Evolutionary conservation across 306 rosid genomes (phyloP).

Genomic region (Hippophae gyantsensis): DNA sequence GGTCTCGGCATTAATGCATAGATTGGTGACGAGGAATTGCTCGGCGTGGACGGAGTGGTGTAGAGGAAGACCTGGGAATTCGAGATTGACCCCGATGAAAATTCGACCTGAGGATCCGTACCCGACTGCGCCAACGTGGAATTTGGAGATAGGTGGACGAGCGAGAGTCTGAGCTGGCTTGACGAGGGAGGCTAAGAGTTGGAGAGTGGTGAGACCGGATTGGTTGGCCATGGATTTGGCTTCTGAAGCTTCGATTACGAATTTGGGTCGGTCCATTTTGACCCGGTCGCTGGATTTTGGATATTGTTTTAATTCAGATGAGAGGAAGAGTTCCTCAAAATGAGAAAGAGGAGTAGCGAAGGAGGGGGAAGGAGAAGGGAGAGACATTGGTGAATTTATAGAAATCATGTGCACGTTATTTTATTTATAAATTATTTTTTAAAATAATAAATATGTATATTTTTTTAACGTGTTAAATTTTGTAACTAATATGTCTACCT

Average conservation of each 20-base stretch:
- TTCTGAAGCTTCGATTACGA: slow-evolving; percentile 47
- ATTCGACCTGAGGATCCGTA: slow-evolving; percentile 64
- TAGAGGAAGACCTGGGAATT: slow-evolving; percentile 84
- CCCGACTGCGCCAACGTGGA: slow-evolving; percentile 70
- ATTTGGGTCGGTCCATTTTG: slow-evolving; percentile 52
- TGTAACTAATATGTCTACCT: too few species aligned
- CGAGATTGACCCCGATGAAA: slow-evolving; percentile 76
- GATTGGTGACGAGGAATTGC: slow-evolving; percentile 79
- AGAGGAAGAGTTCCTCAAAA: background rate
- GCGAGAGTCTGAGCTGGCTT: slow-evolving; percentile 57
- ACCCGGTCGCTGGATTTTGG: background rate
- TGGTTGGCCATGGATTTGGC: slow-evolving; percentile 42
- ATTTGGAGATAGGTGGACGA: slow-evolving; percentile 75
- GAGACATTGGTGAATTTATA: too few species aligned
- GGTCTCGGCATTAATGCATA: slow-evolving; percentile 49
- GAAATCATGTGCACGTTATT: too few species aligned
- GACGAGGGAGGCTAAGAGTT: slow-evolving; percentile 55
- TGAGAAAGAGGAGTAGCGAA: too few species aligned
- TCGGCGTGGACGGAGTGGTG: slow-evolving; percentile 94
- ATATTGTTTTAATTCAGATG: background rate
- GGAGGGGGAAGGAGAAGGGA: too few species aligned
- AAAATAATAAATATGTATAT: too few species aligned
- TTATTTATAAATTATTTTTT: too few species aligned
- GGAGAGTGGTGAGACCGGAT: slow-evolving; percentile 21
- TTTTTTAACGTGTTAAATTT: too few species aligned